Evolutionary conservation across 1,139 yeast genomes (phyloP).

Genomic region (Debaryomycetaceae sp.): DNA sequence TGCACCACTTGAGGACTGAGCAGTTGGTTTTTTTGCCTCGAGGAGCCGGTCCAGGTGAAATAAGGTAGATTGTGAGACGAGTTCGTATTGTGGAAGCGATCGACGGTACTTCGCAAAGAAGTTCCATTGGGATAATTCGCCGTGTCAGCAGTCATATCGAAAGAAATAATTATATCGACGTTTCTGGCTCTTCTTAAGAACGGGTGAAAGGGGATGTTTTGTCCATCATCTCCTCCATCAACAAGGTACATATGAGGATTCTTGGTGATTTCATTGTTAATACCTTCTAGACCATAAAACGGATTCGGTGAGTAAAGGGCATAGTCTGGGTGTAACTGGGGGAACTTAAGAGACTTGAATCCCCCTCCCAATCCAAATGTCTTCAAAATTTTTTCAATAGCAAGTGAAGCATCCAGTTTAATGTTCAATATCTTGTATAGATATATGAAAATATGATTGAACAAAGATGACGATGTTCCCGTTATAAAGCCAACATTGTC

Average conservation of each 20-base stretch:
- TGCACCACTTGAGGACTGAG: conserved; percentile 1
- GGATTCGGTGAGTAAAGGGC: conserved; percentile 79
- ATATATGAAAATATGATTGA: conserved; percentile 52
- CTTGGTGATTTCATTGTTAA: conserved; percentile 11
- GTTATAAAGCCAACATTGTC: conserved; percentile 74
- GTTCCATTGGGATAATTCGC: conserved; percentile 41
- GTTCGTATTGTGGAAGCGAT: conserved; percentile 20
- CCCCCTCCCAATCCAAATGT: conserved; percentile 45
- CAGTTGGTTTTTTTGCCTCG: conserved; percentile 4
- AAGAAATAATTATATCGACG: conserved; percentile 34
- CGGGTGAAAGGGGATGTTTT: conserved; percentile 41
- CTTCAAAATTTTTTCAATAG: conserved; percentile 42
- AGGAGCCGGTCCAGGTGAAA: conserved; percentile 8
- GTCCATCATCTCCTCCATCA: conserved; percentile 48
- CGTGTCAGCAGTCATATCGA: conserved; percentile 39
- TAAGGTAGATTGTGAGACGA: conserved; percentile 14
- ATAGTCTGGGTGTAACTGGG: conserved; percentile 53
- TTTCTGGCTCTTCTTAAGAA: conserved; percentile 26
- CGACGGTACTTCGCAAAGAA: conserved; percentile 16
- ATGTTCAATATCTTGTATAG: conserved; percentile 42
- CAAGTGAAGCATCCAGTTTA: conserved; percentile 35
- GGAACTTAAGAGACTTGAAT: conserved; percentile 16
- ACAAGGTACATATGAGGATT: conserved; percentile 28
- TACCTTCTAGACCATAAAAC: conserved; percentile 38
- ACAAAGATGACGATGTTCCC: conserved; percentile 71